phyloP scores from a whole-genome alignment of 208 protist species.

The Leishmania major region DNA sequence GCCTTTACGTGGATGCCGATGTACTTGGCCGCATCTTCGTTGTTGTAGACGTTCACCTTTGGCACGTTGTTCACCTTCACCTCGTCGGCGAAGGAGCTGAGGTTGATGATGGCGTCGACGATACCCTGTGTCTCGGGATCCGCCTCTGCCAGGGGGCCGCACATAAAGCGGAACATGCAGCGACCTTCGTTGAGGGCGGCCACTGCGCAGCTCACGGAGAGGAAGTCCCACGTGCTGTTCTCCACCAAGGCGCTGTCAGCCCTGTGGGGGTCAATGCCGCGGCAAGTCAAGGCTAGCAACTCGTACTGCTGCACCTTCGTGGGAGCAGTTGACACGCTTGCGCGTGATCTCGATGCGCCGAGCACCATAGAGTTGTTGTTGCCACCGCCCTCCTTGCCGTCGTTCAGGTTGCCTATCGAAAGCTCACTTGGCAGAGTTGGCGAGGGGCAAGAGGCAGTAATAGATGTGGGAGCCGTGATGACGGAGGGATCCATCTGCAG shows the following conservation, averaged over 20 bases:
- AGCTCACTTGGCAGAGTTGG: constrained; percentile 1
- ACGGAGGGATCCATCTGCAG: constrained; percentile 44
- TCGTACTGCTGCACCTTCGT: constrained; percentile 79
- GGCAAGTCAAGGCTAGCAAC: constrained; percentile 67
- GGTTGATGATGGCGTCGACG: constrained; percentile 77
- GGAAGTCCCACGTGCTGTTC: constrained; percentile 79
- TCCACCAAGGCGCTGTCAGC: constrained; percentile 44
- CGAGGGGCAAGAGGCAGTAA: background rate
- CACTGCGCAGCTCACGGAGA: constrained; percentile 38
- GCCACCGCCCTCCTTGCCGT: constrained; percentile 9
- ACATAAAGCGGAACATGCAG: constrained; percentile 84
- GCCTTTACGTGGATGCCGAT: constrained; percentile 84
- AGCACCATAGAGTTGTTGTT: constrained; percentile 13
- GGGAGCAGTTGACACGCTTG: constrained; percentile 20
- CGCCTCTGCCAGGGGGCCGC: constrained; percentile 38
- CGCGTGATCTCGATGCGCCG: constrained; percentile 17
- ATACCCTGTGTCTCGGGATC: constrained; percentile 53
- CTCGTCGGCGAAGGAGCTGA: constrained; percentile 73
- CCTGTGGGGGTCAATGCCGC: constrained; percentile 46
- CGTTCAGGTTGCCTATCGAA: constrained; percentile 18
- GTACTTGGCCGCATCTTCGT: constrained; percentile 60
- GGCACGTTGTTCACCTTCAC: constrained; percentile 82
- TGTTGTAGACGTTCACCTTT: constrained; percentile 62
- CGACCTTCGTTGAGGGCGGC: constrained; percentile 66
- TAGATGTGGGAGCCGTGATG: constrained; percentile 5